These are phyloP conservation scores for Sporisorium graminicola DNA, from an alignment of 1,284 basidiomycete genomes.

Conservation along the genomic window DNA sequence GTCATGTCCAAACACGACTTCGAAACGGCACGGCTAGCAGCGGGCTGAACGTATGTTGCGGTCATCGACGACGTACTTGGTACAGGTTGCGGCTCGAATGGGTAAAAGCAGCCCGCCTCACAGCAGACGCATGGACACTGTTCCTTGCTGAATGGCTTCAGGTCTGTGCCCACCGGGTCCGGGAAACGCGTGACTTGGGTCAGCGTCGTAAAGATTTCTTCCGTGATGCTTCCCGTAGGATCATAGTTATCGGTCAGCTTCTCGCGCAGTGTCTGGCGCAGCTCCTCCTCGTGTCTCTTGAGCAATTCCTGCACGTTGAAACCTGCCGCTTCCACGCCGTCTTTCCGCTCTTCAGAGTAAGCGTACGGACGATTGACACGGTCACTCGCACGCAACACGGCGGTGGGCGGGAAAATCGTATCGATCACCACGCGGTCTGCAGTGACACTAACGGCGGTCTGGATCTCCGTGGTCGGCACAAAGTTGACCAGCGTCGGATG, in stretches of 20 bases:
- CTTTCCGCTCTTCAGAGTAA: not conserved
- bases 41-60: not conserved
- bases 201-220: conserved; percentile 30
- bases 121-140: conserved; percentile 46
- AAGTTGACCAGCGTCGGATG: conserved; percentile 49
- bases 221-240: conserved; percentile 26
- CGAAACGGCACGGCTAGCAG: not conserved
- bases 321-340: not conserved
- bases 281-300: conserved; percentile 18
- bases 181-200: conserved; percentile 33
- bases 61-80: not conserved
- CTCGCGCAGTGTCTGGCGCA: not conserved
- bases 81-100: conserved; percentile 6
- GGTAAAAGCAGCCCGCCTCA: conserved; percentile 18
- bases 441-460: conserved; percentile 51
- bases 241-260: conserved; percentile 30
- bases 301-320: conserved; percentile 1
- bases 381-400: conserved; percentile 4
- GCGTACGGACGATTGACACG: not conserved
- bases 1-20: conserved; percentile 31
- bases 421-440: conserved; percentile 55
- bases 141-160: not conserved
- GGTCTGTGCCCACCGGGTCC: conserved; percentile 17
- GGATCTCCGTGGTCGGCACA: conserved; percentile 52
- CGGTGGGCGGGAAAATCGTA: conserved; percentile 54